These are phyloP conservation scores for Sclerotinia borealis DNA, from an alignment of 2,329 filamentous ascomycete species.

Conservation along the genomic window DNA sequence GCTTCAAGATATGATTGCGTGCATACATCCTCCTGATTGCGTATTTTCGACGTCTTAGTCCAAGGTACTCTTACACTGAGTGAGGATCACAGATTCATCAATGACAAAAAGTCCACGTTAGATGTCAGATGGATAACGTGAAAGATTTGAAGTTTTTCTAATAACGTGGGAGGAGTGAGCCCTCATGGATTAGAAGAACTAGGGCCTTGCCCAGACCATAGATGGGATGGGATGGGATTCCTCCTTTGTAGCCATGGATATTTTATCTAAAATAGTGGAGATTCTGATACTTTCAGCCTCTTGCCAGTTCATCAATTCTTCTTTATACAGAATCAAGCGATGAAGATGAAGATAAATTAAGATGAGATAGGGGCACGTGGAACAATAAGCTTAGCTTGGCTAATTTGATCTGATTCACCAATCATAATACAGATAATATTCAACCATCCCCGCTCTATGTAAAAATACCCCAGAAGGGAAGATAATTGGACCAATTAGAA, in stretches of 20 bases:
- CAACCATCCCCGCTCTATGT: no score
- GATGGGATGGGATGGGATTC: not conserved
- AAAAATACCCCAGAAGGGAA: no score
- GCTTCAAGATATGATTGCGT: not conserved
- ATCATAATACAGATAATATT: no score
- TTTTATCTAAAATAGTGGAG: not conserved
- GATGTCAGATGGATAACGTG: no score
- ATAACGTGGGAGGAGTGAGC: not conserved
- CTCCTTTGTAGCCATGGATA: not conserved
- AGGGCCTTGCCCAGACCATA: not conserved
- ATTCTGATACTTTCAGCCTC: not conserved
- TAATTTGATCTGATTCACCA: no score
- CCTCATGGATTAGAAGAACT: not conserved
- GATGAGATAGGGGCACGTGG: no score
- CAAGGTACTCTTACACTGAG: not conserved
- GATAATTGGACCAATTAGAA: no score
- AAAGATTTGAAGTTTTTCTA: not conserved
- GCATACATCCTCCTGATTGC: not conserved
- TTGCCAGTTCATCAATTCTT: not conserved
- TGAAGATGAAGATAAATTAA: no score
- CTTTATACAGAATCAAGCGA: not conserved
- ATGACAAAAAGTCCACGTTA: not conserved
- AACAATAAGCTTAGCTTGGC: not conserved
- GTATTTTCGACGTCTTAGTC: not conserved
- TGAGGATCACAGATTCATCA: not conserved